phyloP scores from a whole-genome alignment of 352 stramenopile species.

The Phytophthora fragariae region DNA sequence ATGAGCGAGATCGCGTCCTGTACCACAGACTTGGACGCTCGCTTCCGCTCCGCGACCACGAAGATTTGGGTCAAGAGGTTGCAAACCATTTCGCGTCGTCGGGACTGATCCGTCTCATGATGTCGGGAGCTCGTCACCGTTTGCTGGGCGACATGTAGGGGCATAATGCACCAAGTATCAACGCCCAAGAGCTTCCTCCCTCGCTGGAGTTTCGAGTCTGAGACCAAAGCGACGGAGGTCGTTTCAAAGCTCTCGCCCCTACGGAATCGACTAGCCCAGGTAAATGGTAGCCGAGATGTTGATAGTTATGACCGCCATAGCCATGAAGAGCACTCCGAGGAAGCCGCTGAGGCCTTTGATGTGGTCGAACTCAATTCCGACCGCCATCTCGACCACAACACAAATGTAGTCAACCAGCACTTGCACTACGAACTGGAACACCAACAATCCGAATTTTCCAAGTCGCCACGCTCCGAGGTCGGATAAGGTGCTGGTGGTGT shows the following conservation, averaged over 20 bases:
- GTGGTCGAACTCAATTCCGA: neutral
- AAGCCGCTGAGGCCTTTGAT: slow-evolving; percentile 2
- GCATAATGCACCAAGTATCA: slow-evolving; percentile 7
- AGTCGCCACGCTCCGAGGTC: neutral
- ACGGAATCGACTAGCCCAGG: neutral
- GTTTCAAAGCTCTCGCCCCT: slow-evolving; percentile 22
- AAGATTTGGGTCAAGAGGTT: slow-evolving; percentile 64
- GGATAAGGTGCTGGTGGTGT: neutral
- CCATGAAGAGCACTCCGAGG: slow-evolving; percentile 1
- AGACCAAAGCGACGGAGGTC: slow-evolving; percentile 24
- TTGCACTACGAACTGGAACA: slow-evolving; percentile 1
- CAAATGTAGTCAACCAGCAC: neutral
- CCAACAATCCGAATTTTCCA: neutral
- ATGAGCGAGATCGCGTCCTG: slow-evolving; percentile 56
- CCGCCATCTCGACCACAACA: neutral
- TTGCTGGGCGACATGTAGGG: slow-evolving; percentile 1
- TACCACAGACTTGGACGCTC: slow-evolving; percentile 17
- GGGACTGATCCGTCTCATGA: slow-evolving; percentile 17
- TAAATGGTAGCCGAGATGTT: slow-evolving; percentile 6
- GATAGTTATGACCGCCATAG: neutral
- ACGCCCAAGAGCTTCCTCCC: neutral
- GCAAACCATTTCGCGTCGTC: slow-evolving; percentile 33
- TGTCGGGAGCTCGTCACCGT: neutral
- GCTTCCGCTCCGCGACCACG: slow-evolving; percentile 38
- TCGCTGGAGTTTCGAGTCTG: slow-evolving; percentile 27